These are phyloP conservation scores for Rasamsonia emersonii DNA, from an alignment of 2,329 filamentous ascomycete genomes.

Conservation along the genomic window DNA sequence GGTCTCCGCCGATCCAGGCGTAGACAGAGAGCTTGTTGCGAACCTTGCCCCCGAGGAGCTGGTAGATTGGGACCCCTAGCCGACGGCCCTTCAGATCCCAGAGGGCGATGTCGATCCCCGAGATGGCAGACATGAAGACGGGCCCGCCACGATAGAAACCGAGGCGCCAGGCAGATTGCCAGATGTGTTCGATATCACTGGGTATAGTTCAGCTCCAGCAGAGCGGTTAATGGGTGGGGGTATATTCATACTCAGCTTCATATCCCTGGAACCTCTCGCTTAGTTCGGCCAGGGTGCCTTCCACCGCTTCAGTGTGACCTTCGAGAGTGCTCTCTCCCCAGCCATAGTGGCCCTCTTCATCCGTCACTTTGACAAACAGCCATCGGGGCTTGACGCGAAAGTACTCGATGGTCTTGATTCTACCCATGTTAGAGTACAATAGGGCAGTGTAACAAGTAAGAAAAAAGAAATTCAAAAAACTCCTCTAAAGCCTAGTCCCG, in stretches of 20 bases:
- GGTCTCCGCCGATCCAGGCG: constrained; percentile 68
- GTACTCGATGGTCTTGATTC: constrained; percentile 59
- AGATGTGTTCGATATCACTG: constrained; percentile 71
- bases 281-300: constrained; percentile 62
- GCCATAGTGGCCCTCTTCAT: constrained; percentile 54
- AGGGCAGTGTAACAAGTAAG: too few species aligned
- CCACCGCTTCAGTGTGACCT: constrained; percentile 64
- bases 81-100: constrained; percentile 68
- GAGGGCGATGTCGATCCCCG: constrained; percentile 69
- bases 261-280: constrained; percentile 53
- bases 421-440: too few species aligned
- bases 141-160: constrained; percentile 70
- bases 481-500: too few species aligned
- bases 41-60: constrained; percentile 65
- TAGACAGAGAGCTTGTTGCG: constrained; percentile 62
- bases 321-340: constrained; percentile 71
- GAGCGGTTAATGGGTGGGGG: neutral
- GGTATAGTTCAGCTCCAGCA: constrained; percentile 5
- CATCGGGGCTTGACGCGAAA: constrained; percentile 66
- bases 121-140: constrained; percentile 70
- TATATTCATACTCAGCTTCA: constrained; percentile 56
- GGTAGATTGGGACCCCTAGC: constrained; percentile 59
- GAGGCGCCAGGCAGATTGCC: constrained; percentile 62
- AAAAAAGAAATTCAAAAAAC: too few species aligned
- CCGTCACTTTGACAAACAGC: constrained; percentile 68